phyloP scores from a whole-genome alignment of 331 rosid genomes.

The Quercus tomentella region DNA sequence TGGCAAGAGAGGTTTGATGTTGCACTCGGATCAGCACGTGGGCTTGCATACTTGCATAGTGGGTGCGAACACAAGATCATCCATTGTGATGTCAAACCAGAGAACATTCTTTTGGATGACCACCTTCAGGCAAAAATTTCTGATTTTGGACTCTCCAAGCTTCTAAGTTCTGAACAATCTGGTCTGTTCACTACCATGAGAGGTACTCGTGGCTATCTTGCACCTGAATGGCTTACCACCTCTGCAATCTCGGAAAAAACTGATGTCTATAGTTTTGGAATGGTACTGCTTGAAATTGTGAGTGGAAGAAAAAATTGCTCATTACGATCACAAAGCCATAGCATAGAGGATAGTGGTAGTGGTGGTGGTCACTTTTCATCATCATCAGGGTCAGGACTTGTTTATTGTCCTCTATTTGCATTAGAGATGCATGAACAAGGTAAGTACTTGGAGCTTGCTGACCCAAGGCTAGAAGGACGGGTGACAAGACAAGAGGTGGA shows the following conservation, averaged over 20 bases:
- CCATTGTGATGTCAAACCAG: conserved; percentile 94
- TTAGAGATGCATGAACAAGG: conserved; percentile 86
- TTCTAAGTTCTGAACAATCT: conserved; percentile 68
- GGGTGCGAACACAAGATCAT: conserved; percentile 83
- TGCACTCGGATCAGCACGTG: conserved; percentile 85
- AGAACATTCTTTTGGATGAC: conserved; percentile 80
- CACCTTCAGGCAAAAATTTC: conserved; percentile 77
- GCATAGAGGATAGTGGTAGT: conserved; percentile 51
- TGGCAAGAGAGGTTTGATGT: conserved; percentile 87
- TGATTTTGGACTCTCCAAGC: conserved; percentile 93
- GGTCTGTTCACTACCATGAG: conserved; percentile 92
- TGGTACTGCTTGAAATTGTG: conserved; percentile 81
- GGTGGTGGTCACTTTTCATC: conserved; percentile 48
- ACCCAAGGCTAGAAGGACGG: conserved; percentile 66
- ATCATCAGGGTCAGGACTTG: conserved; percentile 46
- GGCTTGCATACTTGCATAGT: conserved; percentile 80
- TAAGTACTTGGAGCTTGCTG: conserved; percentile 73
- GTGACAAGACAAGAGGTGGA: conserved; percentile 61
- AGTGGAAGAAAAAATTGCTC: conserved; percentile 80
- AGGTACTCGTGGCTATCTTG: conserved; percentile 92
- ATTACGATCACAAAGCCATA: conserved; percentile 51
- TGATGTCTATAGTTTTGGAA: conserved; percentile 88
- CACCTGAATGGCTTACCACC: conserved; percentile 95
- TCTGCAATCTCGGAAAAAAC: conserved; percentile 84
- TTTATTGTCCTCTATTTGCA: conserved; percentile 78